Percentiles rank a stretch among this genome's conserved stretches.
Evolutionary conservation across 2,329 filamentous ascomycete species (phyloP).

Genomic region (Sarocladium kiliense): DNA sequence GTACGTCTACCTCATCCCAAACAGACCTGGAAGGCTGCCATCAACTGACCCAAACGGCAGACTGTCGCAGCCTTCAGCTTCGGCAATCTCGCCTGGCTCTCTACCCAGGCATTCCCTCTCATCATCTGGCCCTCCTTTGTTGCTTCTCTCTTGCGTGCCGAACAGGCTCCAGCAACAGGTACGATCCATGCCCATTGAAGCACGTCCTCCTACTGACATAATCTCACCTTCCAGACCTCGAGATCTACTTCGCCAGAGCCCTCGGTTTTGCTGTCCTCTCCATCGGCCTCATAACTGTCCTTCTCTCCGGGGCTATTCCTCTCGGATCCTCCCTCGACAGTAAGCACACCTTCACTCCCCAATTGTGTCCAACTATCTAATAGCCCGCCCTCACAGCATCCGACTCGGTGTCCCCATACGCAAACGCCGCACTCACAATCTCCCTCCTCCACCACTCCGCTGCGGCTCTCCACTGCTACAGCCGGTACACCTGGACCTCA

Average conservation of each 20-base stretch:
- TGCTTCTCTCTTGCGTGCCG: slow-evolving; percentile 33
- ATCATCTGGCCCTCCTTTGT: slow-evolving; percentile 44
- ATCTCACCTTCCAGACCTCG: slow-evolving; percentile 32
- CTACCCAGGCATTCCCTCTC: slow-evolving; percentile 40
- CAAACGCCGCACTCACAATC: slow-evolving; percentile 59
- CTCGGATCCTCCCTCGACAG: slow-evolving; percentile 46
- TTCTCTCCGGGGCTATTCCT: slow-evolving; percentile 67
- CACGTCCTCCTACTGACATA: background rate
- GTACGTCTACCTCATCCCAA: too few species aligned
- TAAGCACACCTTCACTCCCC: slow-evolving; percentile 17
- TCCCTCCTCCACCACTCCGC: slow-evolving; percentile 61
- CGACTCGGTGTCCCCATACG: slow-evolving; percentile 52
- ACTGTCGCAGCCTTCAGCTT: slow-evolving; percentile 45
- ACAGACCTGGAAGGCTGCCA: background rate
- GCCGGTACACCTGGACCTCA: slow-evolving; percentile 52
- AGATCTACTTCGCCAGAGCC: slow-evolving; percentile 68
- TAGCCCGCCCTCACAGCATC: background rate
- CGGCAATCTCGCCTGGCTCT: slow-evolving; percentile 47
- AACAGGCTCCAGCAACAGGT: slow-evolving; percentile 27
- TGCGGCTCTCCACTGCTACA: slow-evolving; percentile 63
- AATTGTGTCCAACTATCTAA: background rate
- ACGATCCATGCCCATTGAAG: slow-evolving; percentile 10
- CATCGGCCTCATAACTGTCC: slow-evolving; percentile 57
- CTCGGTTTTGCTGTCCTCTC: slow-evolving; percentile 64
- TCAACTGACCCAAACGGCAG: slow-evolving; percentile 22